Base-by-base conservation (phyloP, 495 filamentous ascomycete genomes). In the Aspergillus heteromorphus region DNA sequence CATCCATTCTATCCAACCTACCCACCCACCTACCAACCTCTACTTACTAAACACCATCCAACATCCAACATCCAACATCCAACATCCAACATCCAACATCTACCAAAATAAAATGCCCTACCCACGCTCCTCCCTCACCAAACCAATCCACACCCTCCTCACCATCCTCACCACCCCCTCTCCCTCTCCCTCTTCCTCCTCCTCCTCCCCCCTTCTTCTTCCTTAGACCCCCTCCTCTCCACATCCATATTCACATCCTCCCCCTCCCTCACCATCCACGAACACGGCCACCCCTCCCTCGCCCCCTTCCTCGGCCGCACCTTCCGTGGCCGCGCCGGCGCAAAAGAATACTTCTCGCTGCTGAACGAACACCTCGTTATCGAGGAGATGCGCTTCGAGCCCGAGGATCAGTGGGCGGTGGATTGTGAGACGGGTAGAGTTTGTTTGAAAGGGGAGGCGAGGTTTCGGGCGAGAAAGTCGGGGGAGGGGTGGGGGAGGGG, bases 231-330 rank as follows among this genome's bases (percentile, higher is more conserved):
- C 27, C 67, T 78, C 59, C 84, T 85, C 76, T 81, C 45, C 23
- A 27, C 3, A 47, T 9, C 80, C 50, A 56, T 61, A 21, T 16
- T 51, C 20, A n/a, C n/a, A n/a, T n/a, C n/a, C n/a, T n/a, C n/a
- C n/a, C 67, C 69, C 13, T 48, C 65, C 2, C 70, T 74, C 4
- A 45, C 69, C 4, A 73, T 74, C 40, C 66, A 74, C 64, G 83
- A 87, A 57, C 80, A 86, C 67, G 83, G 83, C 6, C 75, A 82
- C 10, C 80, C 78, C 3, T 74, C 77, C 51, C 65, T 86, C 1
- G 82, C 82, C 10, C 83, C 83, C 9, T 87, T 85, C 58, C 69
- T 86, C 0, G 83, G 83, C 16, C 79, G 78, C 0, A 63, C 70
- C 10, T 85, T 79, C 60, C 70, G 58, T 3, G 83, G 83, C 36